These are phyloP conservation scores for Talaromyces islandicus DNA, from an alignment of 2,329 filamentous ascomycete genomes.

Conservation along the genomic window DNA sequence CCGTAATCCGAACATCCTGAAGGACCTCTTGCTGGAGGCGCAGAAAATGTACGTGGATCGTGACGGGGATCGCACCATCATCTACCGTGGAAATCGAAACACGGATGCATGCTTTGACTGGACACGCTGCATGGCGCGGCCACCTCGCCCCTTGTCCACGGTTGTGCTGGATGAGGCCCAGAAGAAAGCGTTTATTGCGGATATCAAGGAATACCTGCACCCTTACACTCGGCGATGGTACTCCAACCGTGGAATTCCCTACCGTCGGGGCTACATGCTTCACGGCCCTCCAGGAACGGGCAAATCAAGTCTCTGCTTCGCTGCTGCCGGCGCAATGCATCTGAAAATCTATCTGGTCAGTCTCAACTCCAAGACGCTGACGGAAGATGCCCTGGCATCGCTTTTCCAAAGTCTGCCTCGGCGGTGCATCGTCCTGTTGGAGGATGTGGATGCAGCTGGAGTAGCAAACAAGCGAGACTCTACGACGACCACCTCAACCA, in stretches of 20 bases:
- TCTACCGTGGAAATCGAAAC: conserved; percentile 28
- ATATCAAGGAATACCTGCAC: conserved; percentile 53
- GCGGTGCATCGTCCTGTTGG: conserved; percentile 66
- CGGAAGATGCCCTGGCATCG: conserved; percentile 58
- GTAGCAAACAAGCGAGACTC: conserved; percentile 50
- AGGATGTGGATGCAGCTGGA: conserved; percentile 70
- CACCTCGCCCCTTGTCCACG: conserved; percentile 48
- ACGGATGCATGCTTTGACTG: conserved; percentile 20
- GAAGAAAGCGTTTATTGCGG: conserved; percentile 45
- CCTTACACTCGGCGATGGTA: conserved; percentile 64
- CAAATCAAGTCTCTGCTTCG: conserved; percentile 67
- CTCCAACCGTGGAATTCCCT: conserved; percentile 73
- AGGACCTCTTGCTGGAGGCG: conserved; percentile 29
- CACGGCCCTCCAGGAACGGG: conserved; percentile 76
- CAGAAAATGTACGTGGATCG: conserved; percentile 30
- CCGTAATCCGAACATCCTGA: conserved; percentile 27
- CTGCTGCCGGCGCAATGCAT: conserved; percentile 63
- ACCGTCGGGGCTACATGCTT: conserved; percentile 76
- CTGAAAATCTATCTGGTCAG: conserved; percentile 68
- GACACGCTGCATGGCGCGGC: conserved; percentile 35
- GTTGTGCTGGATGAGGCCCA: conserved; percentile 48
- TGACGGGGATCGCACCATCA: conserved; percentile 31
- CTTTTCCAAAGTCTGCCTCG: conserved; percentile 64
- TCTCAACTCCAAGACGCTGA: conserved; percentile 56
- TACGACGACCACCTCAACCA: conserved; percentile 1